A percentile compares a stretch with the other conserved stretches of the same genome.
phyloP scores from a whole-genome alignment of 345 rosid genomes.

The Aquilaria malaccensis region DNA sequence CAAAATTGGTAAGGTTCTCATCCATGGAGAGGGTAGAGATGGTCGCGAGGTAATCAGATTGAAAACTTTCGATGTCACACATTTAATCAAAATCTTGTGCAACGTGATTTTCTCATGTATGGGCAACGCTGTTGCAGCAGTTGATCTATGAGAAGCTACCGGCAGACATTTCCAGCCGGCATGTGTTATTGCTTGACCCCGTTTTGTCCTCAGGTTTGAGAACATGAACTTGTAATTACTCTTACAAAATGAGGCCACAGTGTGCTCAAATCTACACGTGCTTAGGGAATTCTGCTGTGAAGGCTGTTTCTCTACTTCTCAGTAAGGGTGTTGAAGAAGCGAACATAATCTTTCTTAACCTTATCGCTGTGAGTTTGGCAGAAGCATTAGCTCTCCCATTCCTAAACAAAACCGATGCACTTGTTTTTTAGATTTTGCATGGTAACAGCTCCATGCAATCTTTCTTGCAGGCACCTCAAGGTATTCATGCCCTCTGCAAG shows the following conservation, averaged over 20 bases:
- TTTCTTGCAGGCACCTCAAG: constrained; percentile 73
- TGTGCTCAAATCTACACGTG: constrained; percentile 13
- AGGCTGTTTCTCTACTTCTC: constrained; percentile 65
- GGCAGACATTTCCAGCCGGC: constrained; percentile 72
- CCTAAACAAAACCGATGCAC: too few relatives aligned
- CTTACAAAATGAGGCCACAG: neutral
- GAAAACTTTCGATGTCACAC: neutral
- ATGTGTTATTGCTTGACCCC: constrained; percentile 80
- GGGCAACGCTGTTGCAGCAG: constrained; percentile 31
- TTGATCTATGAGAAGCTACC: constrained; percentile 91
- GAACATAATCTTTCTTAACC: constrained; percentile 85
- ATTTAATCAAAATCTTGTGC: neutral
- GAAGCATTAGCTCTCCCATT: too few relatives aligned
- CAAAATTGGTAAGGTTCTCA: constrained; percentile 85
- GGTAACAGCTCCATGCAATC: neutral
- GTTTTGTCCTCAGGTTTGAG: constrained; percentile 87
- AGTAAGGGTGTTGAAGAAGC: constrained; percentile 83
- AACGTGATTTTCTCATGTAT: constrained; percentile 1
- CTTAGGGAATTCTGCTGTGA: constrained; percentile 71
- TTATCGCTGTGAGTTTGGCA: constrained; percentile 59
- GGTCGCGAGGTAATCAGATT: constrained; percentile 58
- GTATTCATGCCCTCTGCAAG: constrained; percentile 64
- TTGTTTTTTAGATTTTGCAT: neutral
- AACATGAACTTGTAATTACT: neutral
- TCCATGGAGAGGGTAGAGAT: constrained; percentile 61